Evolutionary conservation across 805 yeast genomes (phyloP).

Genomic region (Zygotorulaspora sp.): DNA sequence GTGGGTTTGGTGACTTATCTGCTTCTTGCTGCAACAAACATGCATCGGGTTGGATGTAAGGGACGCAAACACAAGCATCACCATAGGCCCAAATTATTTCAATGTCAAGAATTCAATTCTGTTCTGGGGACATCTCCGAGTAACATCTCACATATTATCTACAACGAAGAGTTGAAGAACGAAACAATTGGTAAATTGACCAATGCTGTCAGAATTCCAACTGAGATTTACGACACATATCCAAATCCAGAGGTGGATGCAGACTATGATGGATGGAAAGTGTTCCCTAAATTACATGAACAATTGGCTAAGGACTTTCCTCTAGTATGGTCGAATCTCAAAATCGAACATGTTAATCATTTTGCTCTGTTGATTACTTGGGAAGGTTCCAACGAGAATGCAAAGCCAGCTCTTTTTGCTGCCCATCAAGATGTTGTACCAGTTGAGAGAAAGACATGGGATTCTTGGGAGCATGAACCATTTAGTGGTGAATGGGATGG

Average conservation of each 20-base stretch:
- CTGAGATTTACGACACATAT: constrained; percentile 52
- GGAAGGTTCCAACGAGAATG: constrained; percentile 46
- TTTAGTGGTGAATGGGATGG: constrained; percentile 62
- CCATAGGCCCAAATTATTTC: background rate
- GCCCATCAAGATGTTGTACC: constrained; percentile 86
- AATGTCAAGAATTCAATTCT: constrained; percentile 14
- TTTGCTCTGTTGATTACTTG: constrained; percentile 62
- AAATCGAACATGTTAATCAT: constrained; percentile 53
- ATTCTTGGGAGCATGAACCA: constrained; percentile 63
- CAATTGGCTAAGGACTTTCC: constrained; percentile 57
- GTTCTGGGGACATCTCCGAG: constrained; percentile 5
- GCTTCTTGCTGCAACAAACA: background rate
- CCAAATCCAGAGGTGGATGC: constrained; percentile 46
- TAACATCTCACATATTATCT: constrained; percentile 11
- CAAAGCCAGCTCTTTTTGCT: constrained; percentile 63
- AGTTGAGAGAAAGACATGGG: constrained; percentile 51
- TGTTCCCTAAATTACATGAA: constrained; percentile 44
- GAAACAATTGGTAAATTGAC: constrained; percentile 42
- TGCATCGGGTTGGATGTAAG: background rate
- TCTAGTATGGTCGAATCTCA: constrained; percentile 42
- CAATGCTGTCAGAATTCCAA: constrained; percentile 55
- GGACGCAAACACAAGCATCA: background rate
- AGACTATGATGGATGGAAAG: constrained; percentile 37
- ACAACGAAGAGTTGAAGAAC: constrained; percentile 33
- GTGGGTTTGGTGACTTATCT: background rate